Evolutionary conservation across 441 rosid genomes (phyloP).

Genomic region (Adansonia madagascariensis): DNA sequence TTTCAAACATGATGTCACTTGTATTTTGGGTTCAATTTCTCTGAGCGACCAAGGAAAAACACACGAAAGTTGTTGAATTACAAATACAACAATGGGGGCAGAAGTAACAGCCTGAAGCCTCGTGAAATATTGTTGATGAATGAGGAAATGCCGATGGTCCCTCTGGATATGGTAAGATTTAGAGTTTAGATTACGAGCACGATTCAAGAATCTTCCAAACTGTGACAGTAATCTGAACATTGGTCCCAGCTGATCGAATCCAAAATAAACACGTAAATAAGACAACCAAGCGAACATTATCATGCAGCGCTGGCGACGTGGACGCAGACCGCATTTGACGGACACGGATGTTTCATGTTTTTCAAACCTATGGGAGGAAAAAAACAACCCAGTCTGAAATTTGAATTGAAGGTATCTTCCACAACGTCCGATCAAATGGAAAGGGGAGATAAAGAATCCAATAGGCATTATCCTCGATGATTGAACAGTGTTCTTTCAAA

Average conservation of each 20-base stretch:
- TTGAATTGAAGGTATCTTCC: background rate
- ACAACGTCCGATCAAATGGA: background rate
- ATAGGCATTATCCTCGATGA: background rate
- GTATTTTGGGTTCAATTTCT: background rate
- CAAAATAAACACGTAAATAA: background rate
- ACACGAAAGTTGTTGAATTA: background rate
- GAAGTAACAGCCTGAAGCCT: background rate
- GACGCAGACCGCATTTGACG: background rate
- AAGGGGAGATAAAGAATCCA: background rate
- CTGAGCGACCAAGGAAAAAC: background rate
- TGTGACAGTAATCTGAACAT: background rate
- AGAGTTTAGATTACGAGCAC: background rate
- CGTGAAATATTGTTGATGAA: background rate
- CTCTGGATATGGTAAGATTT: background rate
- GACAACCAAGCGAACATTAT: background rate
- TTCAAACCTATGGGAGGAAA: background rate
- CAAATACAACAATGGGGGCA: background rate
- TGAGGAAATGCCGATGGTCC: too few species aligned
- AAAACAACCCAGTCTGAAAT: background rate
- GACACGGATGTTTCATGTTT: background rate
- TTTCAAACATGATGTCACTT: background rate
- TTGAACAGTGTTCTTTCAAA: background rate
- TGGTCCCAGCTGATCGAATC: background rate
- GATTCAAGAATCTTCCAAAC: background rate
- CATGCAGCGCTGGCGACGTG: background rate